Evolutionary conservation across 2,329 filamentous ascomycete genomes (phyloP), one percentile per base, ranked within the genome.

Genomic region (Nemania serpens): DNA sequence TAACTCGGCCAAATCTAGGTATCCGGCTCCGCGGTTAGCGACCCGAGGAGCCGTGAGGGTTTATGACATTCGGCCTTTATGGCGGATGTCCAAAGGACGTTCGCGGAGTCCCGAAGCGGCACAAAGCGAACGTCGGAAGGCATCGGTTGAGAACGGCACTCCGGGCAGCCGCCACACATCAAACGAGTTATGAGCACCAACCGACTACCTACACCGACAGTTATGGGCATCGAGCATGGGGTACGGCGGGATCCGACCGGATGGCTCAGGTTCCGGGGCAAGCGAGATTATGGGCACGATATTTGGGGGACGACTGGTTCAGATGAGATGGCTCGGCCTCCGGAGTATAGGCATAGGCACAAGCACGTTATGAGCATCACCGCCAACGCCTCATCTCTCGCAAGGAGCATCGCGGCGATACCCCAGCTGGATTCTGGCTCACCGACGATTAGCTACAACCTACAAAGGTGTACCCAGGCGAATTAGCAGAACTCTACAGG

Each of bases 51-150:
- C 49, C 9, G 49, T 61, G 54, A 52, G 20, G 33, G 36, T 3
- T 64, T 42, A 18, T 67, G 65, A 67, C 65, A 37, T 36, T 36
- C 42, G 61, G 60, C 59, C 53, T 48, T 42, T 3, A 39, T 17
- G 47, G 47, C 22, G 59, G 39, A 18, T 42, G 58, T 39, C 22
- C 45, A 9, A 50, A 50, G 33, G 60, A 47, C 58, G 25, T 66
- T 61, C 55, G 61, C 57, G 53, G 56, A 58, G 57, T 64, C 59
- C 61, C 56, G 47, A 33, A 29, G 59, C 54, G 63, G 61, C 57
- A 60, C 43, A 63, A 62, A 51, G 53, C 61, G 61, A 39, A 64
- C 50, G 51, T 59, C 48, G 15, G 41, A 36, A 34, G 65, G 65
- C 3, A 37, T 67, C 9, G 65, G 65, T 17, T 67, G 48, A 67